Conservation (phyloP, 192 early-diverging fungal species). For the Coemansia sp. region DNA sequence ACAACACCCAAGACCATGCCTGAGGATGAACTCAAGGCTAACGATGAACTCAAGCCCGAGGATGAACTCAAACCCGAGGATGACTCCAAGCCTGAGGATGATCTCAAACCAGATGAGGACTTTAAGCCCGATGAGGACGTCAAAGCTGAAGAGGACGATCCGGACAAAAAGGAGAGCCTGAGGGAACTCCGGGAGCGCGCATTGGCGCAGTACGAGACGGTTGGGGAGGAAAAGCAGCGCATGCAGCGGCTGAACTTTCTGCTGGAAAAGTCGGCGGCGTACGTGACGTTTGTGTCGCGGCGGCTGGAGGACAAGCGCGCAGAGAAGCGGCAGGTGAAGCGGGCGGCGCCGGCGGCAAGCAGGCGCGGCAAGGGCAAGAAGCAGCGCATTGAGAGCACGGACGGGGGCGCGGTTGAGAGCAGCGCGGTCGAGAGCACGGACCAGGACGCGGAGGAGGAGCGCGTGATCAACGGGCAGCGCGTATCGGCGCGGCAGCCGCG, state of each 20-base stretch:
- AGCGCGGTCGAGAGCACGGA: neutral
- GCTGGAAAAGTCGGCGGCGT: slow-evolving; percentile 78
- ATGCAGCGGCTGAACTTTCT: slow-evolving; percentile 76
- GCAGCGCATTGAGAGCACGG: neutral
- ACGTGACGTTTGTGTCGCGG: slow-evolving; percentile 72
- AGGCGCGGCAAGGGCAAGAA: neutral
- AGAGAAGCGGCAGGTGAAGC: slow-evolving; percentile 49
- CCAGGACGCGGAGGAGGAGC: slow-evolving; percentile 2
- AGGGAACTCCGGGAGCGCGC: slow-evolving; percentile 56
- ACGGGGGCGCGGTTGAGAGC: neutral
- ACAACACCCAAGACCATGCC: too few species aligned
- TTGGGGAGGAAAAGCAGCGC: slow-evolving; percentile 59
- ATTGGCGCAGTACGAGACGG: slow-evolving; percentile 58
- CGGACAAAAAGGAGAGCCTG: slow-evolving; percentile 17
- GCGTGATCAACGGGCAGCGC: slow-evolving; percentile 28
- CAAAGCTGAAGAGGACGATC: neutral
- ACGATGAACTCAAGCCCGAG: too few species aligned
- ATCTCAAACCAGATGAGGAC: too few species aligned
- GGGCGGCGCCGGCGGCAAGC: neutral
- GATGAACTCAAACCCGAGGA: too few species aligned
- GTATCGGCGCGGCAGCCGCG: slow-evolving; percentile 74
- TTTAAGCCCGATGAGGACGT: too few species aligned
- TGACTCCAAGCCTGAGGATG: too few species aligned
- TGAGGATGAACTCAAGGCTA: too few species aligned
- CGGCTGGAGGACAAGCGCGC: slow-evolving; percentile 74